Base-by-base conservation (phyloP, 108 stramenopile genomes). In the Cyclotella atomus region DNA sequence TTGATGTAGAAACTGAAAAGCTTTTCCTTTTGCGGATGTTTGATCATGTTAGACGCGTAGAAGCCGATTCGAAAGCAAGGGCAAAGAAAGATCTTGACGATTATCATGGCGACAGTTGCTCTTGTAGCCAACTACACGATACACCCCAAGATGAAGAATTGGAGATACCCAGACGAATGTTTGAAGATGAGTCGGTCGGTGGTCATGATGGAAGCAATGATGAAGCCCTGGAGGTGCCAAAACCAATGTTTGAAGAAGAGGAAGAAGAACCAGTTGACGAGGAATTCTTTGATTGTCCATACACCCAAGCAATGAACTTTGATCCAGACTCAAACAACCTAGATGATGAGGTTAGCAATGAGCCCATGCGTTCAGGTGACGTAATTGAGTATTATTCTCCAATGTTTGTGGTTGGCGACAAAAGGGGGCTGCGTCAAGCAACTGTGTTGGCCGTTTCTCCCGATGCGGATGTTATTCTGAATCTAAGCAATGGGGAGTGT, bases 281-380 rank as follows among this genome's bases (percentile, higher is more conserved):
- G 3, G 80, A 81, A 17, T 75, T 76, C 10, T 32, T 76, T 14
- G 80, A 81, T 35, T 60, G 19, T 41, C 80, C 80, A 17, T 81
- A 81, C 61, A 76, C 80, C 21, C 79, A 79, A 69, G 72, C 79
- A 24, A 46, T 69, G 19, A 68, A 33, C 29, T 52, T 68, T 47
- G 72, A 77, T 34, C 72, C 66, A 15, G 82, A 73, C 60, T 23
- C 61, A n/a, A 73, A 66, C 77, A 45, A 52, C 25, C 34, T 38
- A 46, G 71, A 65, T 16, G 65, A 67, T 21, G 80, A 77, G 23
- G 65, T 33, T n/a, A 71, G 71, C 61, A 82, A 80, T 21, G 91
- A 92, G 59, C 89, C 89, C 17, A 74, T 92, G 5, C 82, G 86
- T 8, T 81, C 81, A n/a, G 87, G 89, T 2, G 91, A 92, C 75